Percentiles rank a stretch among this genome's conserved stretches.
These are phyloP conservation scores for Gnomoniopsis sp. DNA, from an alignment of 2,329 filamentous ascomycete species.

Conservation along the genomic window DNA sequence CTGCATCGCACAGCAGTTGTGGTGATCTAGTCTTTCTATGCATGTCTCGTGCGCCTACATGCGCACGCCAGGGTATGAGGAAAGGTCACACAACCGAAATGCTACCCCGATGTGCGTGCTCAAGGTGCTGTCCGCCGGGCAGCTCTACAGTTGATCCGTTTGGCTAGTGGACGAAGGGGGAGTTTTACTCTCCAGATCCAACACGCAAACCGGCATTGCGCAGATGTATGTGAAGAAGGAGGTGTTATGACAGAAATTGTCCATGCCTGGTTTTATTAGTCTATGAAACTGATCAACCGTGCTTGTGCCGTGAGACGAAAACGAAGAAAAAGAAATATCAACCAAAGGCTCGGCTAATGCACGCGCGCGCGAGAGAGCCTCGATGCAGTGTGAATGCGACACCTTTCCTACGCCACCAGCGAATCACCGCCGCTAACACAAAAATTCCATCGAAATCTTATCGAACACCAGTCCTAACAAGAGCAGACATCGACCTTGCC, in stretches of 20 bases:
- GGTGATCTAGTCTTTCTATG: too few relatives aligned
- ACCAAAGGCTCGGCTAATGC: background rate
- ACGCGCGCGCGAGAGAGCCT: background rate
- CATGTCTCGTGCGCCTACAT: too few relatives aligned
- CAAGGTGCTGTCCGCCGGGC: too few relatives aligned
- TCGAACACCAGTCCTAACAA: background rate
- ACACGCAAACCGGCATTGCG: background rate
- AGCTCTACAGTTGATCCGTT: too few relatives aligned
- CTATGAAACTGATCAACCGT: slow-evolving; percentile 10
- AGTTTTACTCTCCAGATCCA: background rate
- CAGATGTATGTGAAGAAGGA: background rate
- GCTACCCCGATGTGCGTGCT: too few relatives aligned
- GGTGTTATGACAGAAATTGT: background rate
- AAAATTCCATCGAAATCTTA: too few relatives aligned
- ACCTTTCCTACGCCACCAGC: background rate
- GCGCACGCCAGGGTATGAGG: too few relatives aligned
- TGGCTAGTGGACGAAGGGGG: too few relatives aligned
- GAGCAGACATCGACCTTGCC: background rate
- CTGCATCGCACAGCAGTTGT: too few relatives aligned
- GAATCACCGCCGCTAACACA: background rate
- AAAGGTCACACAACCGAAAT: too few relatives aligned
- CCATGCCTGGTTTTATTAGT: slow-evolving; percentile 11
- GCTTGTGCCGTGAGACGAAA: background rate
- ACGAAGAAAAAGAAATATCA: background rate
- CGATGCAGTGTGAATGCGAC: slow-evolving; percentile 1